Base-by-base conservation (phyloP, 305 asterid genomes). In the Euphrasia arctica region DNA sequence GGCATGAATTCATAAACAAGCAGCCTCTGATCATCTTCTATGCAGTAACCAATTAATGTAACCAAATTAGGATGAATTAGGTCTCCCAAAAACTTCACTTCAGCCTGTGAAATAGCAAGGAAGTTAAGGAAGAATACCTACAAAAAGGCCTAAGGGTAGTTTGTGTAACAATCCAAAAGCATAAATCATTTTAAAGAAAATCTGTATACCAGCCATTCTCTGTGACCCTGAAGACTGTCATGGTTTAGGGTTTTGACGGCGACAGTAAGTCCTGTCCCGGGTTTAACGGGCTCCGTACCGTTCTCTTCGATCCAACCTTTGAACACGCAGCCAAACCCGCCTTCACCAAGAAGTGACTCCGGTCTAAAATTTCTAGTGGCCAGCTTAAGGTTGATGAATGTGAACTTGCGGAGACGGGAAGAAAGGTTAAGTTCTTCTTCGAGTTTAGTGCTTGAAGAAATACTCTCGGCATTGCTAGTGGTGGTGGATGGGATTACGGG, bases 241-340 rank as follows among this genome's bases (percentile, higher is more conserved):
- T 91, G 98, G 82, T 91, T 91, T 34, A 91, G 84, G 72, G 98
- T 85, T 72, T 91, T 91, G 72, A 91, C 98, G 41, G 96, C 98
- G 62, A 91, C 98, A 11, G 98, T 86, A 68, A 91, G 95, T 51
- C 98, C 96, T 9, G 98, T 91, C 63, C 98, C 98, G 28, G 96
- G 98, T 76, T 89, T 91, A 54, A 91, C 98, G 4, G 98, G 96
- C 31, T 96, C 96, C 0, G 96, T 91, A 45, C 98, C 98, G 31
- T 89, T 89, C 77, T 90, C 97, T 77, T 90, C 96, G 10, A 90
- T 86, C 97, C 97, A 90, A 25, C 97, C 97, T 71, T 90, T 91
- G 69, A 91, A 91, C 18, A 91, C 98, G 61, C 98, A 91, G 41
- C 98, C 98, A 52, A 91, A 91, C 15, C 98, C 98, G 49, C 98